Evolutionary conservation across 2,329 filamentous ascomycete genomes (phyloP).

Genomic region (Pseudocercospora cruenta): DNA sequence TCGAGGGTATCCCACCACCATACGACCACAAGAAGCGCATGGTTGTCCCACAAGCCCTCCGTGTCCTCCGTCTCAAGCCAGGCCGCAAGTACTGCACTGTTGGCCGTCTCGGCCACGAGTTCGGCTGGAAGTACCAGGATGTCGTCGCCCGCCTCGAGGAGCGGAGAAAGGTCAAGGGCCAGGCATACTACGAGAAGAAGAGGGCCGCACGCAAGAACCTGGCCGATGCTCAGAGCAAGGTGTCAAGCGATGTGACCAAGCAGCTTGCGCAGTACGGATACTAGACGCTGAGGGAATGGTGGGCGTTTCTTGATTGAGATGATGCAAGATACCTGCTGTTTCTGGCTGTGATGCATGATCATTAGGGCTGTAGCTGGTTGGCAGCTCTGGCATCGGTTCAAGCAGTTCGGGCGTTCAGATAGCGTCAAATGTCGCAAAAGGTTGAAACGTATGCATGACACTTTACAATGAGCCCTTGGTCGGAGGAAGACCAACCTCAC

Average conservation of each 20-base stretch:
- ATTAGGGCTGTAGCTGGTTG: slow-evolving; percentile 18
- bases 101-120: slow-evolving; percentile 95
- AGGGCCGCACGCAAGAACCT: slow-evolving; percentile 91
- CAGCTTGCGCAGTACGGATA: slow-evolving; percentile 90
- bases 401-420: slow-evolving; percentile 24
- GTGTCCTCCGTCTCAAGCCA: slow-evolving; percentile 94
- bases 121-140: slow-evolving; percentile 99
- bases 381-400: slow-evolving; percentile 21
- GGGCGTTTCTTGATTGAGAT: slow-evolving; percentile 9
- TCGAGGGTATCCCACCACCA: slow-evolving; percentile 97
- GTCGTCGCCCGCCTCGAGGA: slow-evolving; percentile 98
- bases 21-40: slow-evolving; percentile 99
- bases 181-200: slow-evolving; percentile 99
- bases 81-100: slow-evolving; percentile 99
- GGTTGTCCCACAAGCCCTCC: slow-evolving; percentile 97
- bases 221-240: slow-evolving; percentile 88
- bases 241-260: slow-evolving; percentile 81
- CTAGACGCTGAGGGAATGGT: slow-evolving; percentile 57
- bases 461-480: not conserved
- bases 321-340: slow-evolving; percentile 12
- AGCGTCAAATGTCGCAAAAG: slow-evolving; percentile 25
- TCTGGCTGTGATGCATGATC: slow-evolving; percentile 20
- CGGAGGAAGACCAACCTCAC: not conserved
- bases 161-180: slow-evolving; percentile 98
- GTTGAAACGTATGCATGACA: slow-evolving; percentile 21